A percentile compares a stretch with the other conserved stretches of the same genome.
Conservation (phyloP, 495 filamentous ascomycete genomes). For the Neurospora tetraspora region DNA sequence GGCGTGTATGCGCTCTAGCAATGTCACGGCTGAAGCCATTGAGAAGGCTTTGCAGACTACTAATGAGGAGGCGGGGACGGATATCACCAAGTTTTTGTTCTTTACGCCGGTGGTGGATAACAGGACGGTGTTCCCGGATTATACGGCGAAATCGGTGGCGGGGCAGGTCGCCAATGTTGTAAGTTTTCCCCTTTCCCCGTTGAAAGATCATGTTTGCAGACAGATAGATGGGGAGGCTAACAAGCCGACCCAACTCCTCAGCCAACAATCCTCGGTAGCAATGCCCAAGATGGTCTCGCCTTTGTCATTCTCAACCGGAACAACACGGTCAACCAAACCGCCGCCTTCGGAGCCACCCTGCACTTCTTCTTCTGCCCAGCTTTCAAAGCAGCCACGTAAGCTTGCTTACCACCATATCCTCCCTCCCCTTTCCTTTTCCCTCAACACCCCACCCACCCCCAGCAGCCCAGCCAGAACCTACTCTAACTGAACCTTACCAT, state of each 20-base stretch:
- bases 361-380: constrained; percentile 18
- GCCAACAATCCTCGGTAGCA: constrained; percentile 15
- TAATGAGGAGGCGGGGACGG: constrained; percentile 21
- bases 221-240: not conserved
- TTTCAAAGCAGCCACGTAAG: constrained; percentile 10
- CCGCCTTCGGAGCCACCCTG: constrained; percentile 4
- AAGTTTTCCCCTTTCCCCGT: not conserved
- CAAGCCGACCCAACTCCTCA: not conserved
- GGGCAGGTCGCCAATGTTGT: constrained; percentile 12
- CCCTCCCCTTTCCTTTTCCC: not conserved
- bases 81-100: constrained; percentile 16
- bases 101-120: constrained; percentile 13
- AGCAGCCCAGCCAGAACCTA: not conserved
- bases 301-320: constrained; percentile 6
- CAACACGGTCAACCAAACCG: constrained; percentile 5
- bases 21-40: constrained; percentile 17
- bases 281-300: constrained; percentile 11
- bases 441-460: not conserved
- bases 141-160: constrained; percentile 8
- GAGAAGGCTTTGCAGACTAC: constrained; percentile 22
- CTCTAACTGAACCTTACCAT: not conserved
- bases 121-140: constrained; percentile 35
- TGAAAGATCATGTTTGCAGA: not conserved
- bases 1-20: constrained; percentile 35
- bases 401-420: not conserved